Conservation (phyloP, 805 yeast genomes). For the Candida parachauliodes region DNA sequence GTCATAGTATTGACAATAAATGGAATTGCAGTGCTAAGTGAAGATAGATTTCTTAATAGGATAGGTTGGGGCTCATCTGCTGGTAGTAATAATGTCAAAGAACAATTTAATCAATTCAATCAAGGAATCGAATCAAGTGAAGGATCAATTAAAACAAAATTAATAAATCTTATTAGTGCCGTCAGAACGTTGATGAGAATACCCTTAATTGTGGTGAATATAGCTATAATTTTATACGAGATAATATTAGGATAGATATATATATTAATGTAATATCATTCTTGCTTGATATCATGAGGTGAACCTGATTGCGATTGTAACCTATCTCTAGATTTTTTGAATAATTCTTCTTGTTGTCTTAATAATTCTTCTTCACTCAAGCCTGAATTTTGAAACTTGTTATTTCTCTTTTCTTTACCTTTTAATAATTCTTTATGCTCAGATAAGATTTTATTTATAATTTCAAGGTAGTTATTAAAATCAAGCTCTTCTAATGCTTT, state of each 20-base stretch:
- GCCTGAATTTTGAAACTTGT: constrained; percentile 91
- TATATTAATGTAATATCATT: not conserved
- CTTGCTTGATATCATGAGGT: constrained; percentile 4
- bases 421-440: constrained; percentile 88
- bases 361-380: constrained; percentile 88
- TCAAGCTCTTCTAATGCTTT: constrained; percentile 86
- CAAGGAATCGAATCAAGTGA: constrained; percentile 48
- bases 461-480: constrained; percentile 77
- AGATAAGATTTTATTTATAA: constrained; percentile 70
- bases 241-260: constrained; percentile 54
- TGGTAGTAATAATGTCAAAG: constrained; percentile 12
- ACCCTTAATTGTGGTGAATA: constrained; percentile 67
- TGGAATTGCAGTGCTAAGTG: constrained; percentile 75
- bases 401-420: constrained; percentile 85
- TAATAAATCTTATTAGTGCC: constrained; percentile 66
- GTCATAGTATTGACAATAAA: constrained; percentile 60
- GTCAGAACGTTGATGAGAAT: constrained; percentile 72
- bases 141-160: constrained; percentile 45
- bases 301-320: constrained; percentile 36
- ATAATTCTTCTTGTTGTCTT: constrained; percentile 88
- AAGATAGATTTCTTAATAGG: constrained; percentile 73
- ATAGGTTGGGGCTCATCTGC: constrained; percentile 32
- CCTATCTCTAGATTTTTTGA: constrained; percentile 70
- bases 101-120: constrained; percentile 18
- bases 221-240: constrained; percentile 66